Base-by-base conservation (phyloP, 2,329 filamentous ascomycete genomes). In the Xylaria sp. region DNA sequence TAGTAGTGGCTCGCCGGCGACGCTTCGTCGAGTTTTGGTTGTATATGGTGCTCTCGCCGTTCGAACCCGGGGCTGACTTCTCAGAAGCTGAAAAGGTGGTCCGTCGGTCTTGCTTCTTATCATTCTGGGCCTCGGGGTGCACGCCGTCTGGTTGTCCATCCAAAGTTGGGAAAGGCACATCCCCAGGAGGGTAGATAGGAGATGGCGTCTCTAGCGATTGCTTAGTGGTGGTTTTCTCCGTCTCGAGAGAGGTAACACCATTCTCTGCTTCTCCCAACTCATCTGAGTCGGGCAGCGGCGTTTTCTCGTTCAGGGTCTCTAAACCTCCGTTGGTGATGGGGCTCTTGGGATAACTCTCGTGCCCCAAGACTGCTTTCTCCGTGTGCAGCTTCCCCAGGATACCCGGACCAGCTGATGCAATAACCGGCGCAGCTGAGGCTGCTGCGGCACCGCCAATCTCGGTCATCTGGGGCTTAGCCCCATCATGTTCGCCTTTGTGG, bases 1-100 rank as follows among this genome's bases (percentile, higher is more conserved):
- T 91, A 47, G 92, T 94, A 32, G 89, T 91, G 0, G 88, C 89
- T 36, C 93, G 86, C 55, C 91, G 86, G 53, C 91, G 86, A 56
- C 88, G 85, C 76, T 85, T 89, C 64, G 88, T 69, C 19, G 69
- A 69, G 51, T 66, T 69, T 75, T 79, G 54, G 76, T 79, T 70
- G 78, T 78, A 64, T 73, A 72, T 61, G 42, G 79, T 64, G 73
- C 77, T 59, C 78, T 79, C 66, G 73, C 79, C 56, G 76, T 81
- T 57, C 47, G 77, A 71, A 36, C 70, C 74, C 6, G 72, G 74
- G 5, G 81, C 77, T 19, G 85, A 82, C 73, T 85, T 86, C 65
- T 88, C 85, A 2, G 82, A 77, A 3, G 82, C 81, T 21, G 85
- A 87, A 73, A 90, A 89, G 0, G 87, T 89, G 2, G 88, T 82